These are phyloP conservation scores for Daldinia loculata DNA, from an alignment of 495 filamentous ascomycete genomes.

Conservation along the genomic window DNA sequence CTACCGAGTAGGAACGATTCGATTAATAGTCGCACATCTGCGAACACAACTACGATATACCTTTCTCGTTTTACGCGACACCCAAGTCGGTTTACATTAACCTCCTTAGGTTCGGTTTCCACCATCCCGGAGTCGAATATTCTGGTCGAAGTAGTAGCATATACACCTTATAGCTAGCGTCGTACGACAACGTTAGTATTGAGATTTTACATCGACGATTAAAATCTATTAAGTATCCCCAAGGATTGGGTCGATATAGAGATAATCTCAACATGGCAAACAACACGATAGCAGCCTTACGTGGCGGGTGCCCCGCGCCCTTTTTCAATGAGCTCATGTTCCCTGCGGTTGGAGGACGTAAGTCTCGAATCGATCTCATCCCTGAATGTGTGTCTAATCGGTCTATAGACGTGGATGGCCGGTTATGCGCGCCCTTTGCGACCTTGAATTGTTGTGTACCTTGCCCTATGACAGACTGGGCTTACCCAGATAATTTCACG, in stretches of 20 bases:
- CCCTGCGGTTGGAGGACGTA: conserved; percentile 53
- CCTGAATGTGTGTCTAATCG: conserved; percentile 21
- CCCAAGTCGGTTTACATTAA: neutral
- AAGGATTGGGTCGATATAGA: neutral
- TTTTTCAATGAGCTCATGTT: conserved; percentile 47
- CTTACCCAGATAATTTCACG: conserved; percentile 79
- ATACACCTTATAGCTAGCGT: neutral
- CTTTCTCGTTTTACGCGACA: conserved; percentile 12
- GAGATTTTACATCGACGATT: neutral
- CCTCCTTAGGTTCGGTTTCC: neutral
- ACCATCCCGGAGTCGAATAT: neutral
- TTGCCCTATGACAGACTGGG: conserved; percentile 85
- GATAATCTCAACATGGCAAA: conserved; percentile 44
- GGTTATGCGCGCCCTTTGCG: conserved; percentile 59
- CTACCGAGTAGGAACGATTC: conserved; percentile 10
- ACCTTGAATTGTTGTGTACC: conserved; percentile 79
- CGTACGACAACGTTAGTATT: neutral
- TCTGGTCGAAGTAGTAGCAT: neutral
- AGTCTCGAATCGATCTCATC: conserved; percentile 44
- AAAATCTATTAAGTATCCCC: neutral
- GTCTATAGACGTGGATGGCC: conserved; percentile 70
- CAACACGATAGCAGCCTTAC: conserved; percentile 27
- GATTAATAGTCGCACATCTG: neutral
- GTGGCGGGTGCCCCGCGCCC: conserved; percentile 45
- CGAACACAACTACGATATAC: conserved; percentile 6